A percentile compares a stretch with the other conserved stretches of the same genome.
Evolutionary conservation across 768 basidiomycete genomes (phyloP).

Genomic region (Mycena albidolilacea): DNA sequence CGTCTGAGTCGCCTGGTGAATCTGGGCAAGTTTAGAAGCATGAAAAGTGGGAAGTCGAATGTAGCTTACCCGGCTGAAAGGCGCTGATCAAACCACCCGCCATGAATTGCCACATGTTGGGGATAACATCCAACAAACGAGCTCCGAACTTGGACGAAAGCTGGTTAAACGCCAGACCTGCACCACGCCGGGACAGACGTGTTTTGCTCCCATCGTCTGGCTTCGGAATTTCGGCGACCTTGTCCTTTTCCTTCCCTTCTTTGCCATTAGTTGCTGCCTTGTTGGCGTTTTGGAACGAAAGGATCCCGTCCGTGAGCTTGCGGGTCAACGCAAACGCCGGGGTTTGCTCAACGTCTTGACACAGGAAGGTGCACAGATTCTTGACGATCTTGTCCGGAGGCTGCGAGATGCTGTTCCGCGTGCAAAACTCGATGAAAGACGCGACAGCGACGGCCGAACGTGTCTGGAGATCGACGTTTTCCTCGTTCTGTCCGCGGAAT

Average conservation of each 20-base stretch:
- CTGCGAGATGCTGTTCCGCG: constrained; percentile 77
- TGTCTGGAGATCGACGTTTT: constrained; percentile 88
- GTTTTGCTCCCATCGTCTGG: constrained; percentile 74
- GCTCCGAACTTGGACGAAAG: constrained; percentile 85
- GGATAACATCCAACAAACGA: constrained; percentile 81
- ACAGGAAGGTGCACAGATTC: constrained; percentile 97
- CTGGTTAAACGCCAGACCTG: constrained; percentile 84
- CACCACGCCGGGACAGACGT: constrained; percentile 87
- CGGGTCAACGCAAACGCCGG: constrained; percentile 87
- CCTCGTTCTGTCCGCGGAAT: constrained; percentile 75
- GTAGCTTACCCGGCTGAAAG: constrained; percentile 74
- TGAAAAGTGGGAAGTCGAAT: not conserved
- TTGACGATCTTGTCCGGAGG: constrained; percentile 97
- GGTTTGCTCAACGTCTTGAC: constrained; percentile 90
- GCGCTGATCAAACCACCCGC: constrained; percentile 80
- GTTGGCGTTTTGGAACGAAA: constrained; percentile 74
- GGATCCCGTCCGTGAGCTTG: constrained; percentile 76
- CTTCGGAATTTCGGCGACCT: constrained; percentile 55
- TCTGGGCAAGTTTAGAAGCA: constrained; percentile 53
- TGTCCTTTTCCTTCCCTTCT: constrained; percentile 58
- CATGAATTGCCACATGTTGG: constrained; percentile 96
- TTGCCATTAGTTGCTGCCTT: constrained; percentile 52
- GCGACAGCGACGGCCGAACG: constrained; percentile 92
- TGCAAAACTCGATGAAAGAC: constrained; percentile 89
- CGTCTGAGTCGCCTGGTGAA: constrained; percentile 71